phyloP scores from a whole-genome alignment of 1,139 yeast species.

The Lipomyces yarrowii region DNA sequence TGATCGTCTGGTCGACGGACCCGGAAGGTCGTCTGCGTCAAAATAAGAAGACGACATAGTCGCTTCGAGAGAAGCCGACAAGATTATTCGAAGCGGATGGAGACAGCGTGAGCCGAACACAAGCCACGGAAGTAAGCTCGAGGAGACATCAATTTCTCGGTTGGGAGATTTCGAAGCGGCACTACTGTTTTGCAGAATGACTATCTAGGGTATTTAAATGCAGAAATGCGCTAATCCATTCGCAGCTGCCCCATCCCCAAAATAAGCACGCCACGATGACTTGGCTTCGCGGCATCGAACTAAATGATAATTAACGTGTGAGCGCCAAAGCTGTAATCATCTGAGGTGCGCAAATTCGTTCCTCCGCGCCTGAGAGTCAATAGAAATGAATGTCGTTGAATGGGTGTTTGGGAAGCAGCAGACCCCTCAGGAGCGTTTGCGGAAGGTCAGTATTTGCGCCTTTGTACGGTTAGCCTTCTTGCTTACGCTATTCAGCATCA shows the following conservation, averaged over 20 bases:
- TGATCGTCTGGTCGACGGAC: conserved; percentile 23
- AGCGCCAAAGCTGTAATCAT: background rate
- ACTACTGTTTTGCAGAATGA: too few species aligned
- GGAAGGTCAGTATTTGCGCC: conserved; percentile 54
- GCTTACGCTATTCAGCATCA: conserved; percentile 58
- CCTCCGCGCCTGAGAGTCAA: too few species aligned
- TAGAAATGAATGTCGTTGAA: conserved; percentile 65
- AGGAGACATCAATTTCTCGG: background rate
- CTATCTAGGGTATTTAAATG: too few species aligned
- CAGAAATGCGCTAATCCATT: too few species aligned
- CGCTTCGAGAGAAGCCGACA: background rate
- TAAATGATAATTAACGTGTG: background rate
- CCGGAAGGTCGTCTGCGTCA: conserved; percentile 22
- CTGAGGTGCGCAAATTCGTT: background rate
- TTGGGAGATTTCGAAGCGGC: background rate
- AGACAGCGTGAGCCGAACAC: background rate
- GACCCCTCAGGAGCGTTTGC: conserved; percentile 92
- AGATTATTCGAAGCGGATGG: background rate
- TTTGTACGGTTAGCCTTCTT: too few species aligned
- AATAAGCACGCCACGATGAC: too few species aligned
- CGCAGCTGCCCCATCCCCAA: too few species aligned
- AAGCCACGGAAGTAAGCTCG: background rate
- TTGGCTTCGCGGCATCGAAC: too few species aligned
- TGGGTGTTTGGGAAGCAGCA: conserved; percentile 95
- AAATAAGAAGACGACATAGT: conserved; percentile 23